Evolutionary conservation across 768 basidiomycete species (phyloP).

Genomic region (Saitozyma podzolica): DNA sequence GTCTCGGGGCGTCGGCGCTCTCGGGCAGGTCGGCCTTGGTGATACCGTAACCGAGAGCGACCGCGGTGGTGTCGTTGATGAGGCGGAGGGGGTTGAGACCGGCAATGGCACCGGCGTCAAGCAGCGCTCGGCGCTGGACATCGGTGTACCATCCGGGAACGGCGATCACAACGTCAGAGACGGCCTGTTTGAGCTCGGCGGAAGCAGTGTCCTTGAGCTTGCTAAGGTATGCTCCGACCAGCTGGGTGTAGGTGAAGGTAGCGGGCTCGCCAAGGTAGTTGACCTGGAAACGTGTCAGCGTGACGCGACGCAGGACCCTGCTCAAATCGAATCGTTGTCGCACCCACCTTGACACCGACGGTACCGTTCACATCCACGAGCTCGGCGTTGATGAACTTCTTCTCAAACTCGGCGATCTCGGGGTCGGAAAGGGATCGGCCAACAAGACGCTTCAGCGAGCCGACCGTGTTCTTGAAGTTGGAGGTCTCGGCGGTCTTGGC

Average conservation of each 20-base stretch:
- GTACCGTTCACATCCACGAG: constrained; percentile 80
- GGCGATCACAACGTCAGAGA: constrained; percentile 91
- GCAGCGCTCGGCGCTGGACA: constrained; percentile 80
- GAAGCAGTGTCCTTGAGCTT: constrained; percentile 85
- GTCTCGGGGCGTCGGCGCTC: constrained; percentile 71
- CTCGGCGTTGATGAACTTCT: constrained; percentile 83
- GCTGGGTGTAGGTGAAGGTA: constrained; percentile 81
- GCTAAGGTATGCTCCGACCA: constrained; percentile 85
- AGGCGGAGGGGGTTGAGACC: constrained; percentile 87
- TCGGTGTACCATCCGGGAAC: constrained; percentile 98
- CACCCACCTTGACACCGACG: constrained; percentile 79
- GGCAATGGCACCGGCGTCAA: constrained; percentile 86
- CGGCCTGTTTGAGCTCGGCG: constrained; percentile 77
- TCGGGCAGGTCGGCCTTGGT: constrained; percentile 93
- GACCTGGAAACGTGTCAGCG: constrained; percentile 60
- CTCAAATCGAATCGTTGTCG: neutral
- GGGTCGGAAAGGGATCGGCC: constrained; percentile 77
- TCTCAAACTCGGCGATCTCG: constrained; percentile 76
- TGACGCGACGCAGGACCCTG: neutral
- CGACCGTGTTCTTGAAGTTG: constrained; percentile 97
- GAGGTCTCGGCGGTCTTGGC: constrained; percentile 98
- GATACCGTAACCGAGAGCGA: constrained; percentile 96
- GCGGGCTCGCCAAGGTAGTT: constrained; percentile 79
- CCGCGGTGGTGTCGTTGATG: constrained; percentile 95
- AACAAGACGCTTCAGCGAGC: constrained; percentile 84